Conservation (phyloP, 2,329 filamentous ascomycete species). For the Ceratocystis ficicola region DNA sequence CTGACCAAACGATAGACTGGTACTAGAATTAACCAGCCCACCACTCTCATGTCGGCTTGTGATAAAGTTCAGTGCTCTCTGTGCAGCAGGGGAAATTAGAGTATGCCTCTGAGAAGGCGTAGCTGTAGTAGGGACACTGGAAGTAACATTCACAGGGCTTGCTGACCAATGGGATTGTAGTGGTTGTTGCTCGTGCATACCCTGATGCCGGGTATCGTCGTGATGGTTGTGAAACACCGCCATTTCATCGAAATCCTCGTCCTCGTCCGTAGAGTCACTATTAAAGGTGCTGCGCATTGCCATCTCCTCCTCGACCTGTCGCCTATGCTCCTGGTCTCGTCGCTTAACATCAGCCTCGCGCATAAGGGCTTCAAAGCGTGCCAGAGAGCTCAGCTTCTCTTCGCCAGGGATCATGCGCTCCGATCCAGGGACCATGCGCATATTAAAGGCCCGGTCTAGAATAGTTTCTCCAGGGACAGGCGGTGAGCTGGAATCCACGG, state of each 20-base stretch:
- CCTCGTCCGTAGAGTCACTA: constrained; percentile 32
- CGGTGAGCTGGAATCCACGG: constrained; percentile 39
- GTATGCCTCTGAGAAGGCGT: constrained; percentile 24
- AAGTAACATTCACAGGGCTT: background rate
- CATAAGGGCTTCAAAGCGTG: constrained; percentile 55
- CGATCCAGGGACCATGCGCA: constrained; percentile 50
- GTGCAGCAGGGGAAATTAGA: constrained; percentile 37
- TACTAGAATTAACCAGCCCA: constrained; percentile 24
- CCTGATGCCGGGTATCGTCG: background rate
- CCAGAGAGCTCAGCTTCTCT: constrained; percentile 52
- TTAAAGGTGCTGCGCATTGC: constrained; percentile 26
- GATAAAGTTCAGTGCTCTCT: constrained; percentile 41
- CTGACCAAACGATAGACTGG: constrained; percentile 22
- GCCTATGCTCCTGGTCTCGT: constrained; percentile 32
- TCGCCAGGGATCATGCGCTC: constrained; percentile 44
- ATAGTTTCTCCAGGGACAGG: constrained; percentile 50
- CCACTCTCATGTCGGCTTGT: constrained; percentile 30
- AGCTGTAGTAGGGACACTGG: background rate
- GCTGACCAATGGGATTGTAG: background rate
- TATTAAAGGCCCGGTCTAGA: constrained; percentile 52
- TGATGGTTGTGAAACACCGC: background rate
- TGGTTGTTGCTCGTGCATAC: constrained; percentile 24
- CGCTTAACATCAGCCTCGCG: constrained; percentile 44
- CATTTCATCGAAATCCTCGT: constrained; percentile 33
- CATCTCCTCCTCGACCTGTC: constrained; percentile 25